A percentile compares a stretch with the other conserved stretches of the same genome.
Conservation (phyloP, 495 filamentous ascomycete genomes). For the Clohesyomyces aquaticus region DNA sequence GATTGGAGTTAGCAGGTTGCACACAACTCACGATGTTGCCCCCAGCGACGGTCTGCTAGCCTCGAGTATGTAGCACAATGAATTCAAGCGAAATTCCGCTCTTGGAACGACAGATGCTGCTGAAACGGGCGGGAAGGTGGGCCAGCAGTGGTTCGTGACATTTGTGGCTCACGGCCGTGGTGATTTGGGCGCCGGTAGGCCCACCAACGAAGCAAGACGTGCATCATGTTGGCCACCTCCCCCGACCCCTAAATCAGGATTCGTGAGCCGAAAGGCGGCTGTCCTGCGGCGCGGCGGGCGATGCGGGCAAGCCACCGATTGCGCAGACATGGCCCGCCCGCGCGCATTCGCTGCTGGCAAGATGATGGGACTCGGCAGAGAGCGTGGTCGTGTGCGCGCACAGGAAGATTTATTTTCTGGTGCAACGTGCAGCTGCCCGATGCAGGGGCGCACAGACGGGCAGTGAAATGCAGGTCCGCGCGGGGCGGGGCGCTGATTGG, state of each 20-base stretch:
- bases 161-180: background rate
- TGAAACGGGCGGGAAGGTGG: conserved; percentile 11
- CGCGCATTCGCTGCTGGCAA: too few species aligned
- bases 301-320: too few species aligned
- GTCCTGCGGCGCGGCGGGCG: background rate
- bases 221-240: background rate
- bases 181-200: background rate
- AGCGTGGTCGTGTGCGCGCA: too few species aligned
- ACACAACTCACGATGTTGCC: background rate
- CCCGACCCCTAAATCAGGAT: background rate
- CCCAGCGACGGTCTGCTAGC: too few species aligned
- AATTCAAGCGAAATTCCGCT: background rate
- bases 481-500: too few species aligned
- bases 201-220: background rate
- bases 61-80: background rate
- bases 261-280: background rate
- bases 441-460: too few species aligned
- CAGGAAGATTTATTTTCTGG: too few species aligned
- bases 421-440: too few species aligned
- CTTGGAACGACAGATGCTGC: too few species aligned
- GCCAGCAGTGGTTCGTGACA: conserved; percentile 28
- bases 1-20: background rate
- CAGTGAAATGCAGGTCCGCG: too few species aligned
- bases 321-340: too few species aligned
- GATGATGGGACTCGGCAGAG: too few species aligned